A percentile compares a stretch with the other conserved stretches of the same genome.
These are phyloP conservation scores for Naganishia liquefaciens DNA, from an alignment of 1,284 basidiomycete species.

Conservation along the genomic window DNA sequence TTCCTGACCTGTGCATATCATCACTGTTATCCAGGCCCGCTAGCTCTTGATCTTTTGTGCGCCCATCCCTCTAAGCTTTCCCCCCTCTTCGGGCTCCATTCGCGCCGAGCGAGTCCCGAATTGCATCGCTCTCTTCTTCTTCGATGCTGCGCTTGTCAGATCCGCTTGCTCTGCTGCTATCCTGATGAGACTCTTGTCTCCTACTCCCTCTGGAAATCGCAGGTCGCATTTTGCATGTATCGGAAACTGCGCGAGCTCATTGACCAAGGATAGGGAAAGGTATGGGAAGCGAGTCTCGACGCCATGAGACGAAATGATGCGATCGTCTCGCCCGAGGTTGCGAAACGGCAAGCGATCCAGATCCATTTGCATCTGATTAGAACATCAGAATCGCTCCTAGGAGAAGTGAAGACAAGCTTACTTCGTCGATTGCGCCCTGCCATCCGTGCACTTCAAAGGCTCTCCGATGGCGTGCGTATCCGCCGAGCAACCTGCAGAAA, in stretches of 20 bases:
- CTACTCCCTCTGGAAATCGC: slow-evolving; percentile 57
- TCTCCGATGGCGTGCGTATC: slow-evolving; percentile 85
- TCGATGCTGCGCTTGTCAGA: slow-evolving; percentile 64
- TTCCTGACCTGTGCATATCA: too few species aligned
- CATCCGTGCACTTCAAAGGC: slow-evolving; percentile 70
- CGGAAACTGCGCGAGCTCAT: slow-evolving; percentile 71
- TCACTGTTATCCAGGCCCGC: too few species aligned
- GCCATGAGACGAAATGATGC: slow-evolving; percentile 81
- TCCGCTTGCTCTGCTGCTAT: slow-evolving; percentile 69
- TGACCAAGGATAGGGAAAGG: slow-evolving; percentile 74
- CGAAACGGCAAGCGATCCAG: slow-evolving; percentile 84
- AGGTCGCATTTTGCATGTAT: slow-evolving; percentile 80
- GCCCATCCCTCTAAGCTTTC: slow-evolving; percentile 29
- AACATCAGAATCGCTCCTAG: neutral
- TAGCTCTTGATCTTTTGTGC: slow-evolving; percentile 15
- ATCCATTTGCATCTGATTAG: slow-evolving; percentile 79
- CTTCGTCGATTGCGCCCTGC: slow-evolving; percentile 76
- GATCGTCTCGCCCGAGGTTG: slow-evolving; percentile 91
- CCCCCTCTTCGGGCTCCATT: slow-evolving; percentile 31
- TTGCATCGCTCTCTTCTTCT: slow-evolving; percentile 94
- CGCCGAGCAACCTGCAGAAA: slow-evolving; percentile 70
- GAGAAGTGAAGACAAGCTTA: slow-evolving; percentile 49
- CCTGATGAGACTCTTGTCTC: slow-evolving; percentile 85
- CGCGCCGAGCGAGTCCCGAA: slow-evolving; percentile 60
- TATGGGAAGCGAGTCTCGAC: slow-evolving; percentile 91